These are phyloP conservation scores for Aspergillus sp. DNA, from an alignment of 2,329 filamentous ascomycete genomes.

Conservation along the genomic window DNA sequence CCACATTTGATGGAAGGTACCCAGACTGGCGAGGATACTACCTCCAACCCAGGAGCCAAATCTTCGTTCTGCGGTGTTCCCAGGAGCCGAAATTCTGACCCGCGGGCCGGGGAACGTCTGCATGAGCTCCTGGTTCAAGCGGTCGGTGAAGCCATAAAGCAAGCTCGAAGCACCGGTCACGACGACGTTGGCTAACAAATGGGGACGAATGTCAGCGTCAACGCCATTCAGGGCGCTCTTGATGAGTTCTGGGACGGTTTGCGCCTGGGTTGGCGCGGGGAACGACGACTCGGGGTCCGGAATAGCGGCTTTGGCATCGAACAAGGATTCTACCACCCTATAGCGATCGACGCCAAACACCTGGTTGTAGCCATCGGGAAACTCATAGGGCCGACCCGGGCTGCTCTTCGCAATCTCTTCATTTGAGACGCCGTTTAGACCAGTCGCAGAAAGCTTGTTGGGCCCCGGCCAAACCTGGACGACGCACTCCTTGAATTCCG, in stretches of 20 bases:
- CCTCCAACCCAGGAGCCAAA: constrained; percentile 96
- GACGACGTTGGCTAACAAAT: constrained; percentile 83
- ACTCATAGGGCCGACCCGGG: constrained; percentile 86
- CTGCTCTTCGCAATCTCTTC: constrained; percentile 69
- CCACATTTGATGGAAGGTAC: constrained; percentile 99
- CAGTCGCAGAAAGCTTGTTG: constrained; percentile 54
- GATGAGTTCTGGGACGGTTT: constrained; percentile 81
- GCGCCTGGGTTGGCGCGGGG: constrained; percentile 59
- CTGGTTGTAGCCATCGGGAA: constrained; percentile 94
- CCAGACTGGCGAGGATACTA: constrained; percentile 89
- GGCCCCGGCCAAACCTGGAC: constrained; percentile 90
- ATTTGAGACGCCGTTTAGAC: constrained; percentile 56
- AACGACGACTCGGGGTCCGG: constrained; percentile 39
- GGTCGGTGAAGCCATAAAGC: constrained; percentile 86
- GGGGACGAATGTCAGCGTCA: constrained; percentile 81
- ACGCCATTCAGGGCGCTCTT: constrained; percentile 71
- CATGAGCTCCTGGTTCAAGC: constrained; percentile 78
- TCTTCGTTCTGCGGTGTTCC: constrained; percentile 79
- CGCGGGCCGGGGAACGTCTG: constrained; percentile 77
- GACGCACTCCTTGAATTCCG: constrained; percentile 96
- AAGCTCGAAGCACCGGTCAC: constrained; percentile 85
- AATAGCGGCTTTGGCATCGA: constrained; percentile 76
- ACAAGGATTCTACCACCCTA: constrained; percentile 81
- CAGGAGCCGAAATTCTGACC: constrained; percentile 83
- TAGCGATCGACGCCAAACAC: constrained; percentile 88